These are phyloP conservation scores for Trichoderma aggressivum DNA, from an alignment of 2,329 filamentous ascomycete species.

Conservation along the genomic window DNA sequence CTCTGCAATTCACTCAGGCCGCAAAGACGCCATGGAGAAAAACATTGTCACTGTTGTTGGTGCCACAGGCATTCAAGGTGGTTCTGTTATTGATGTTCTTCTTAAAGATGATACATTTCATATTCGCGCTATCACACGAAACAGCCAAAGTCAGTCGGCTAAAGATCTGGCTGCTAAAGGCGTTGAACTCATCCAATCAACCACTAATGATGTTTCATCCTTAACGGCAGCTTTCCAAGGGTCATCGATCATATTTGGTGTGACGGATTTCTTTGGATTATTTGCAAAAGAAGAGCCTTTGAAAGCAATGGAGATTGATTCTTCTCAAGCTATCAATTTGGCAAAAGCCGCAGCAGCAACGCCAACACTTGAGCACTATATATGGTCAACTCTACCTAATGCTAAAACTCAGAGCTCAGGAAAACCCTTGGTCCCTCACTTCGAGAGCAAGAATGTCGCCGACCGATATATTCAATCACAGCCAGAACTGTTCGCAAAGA, in stretches of 20 bases:
- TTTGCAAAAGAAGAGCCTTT: background rate
- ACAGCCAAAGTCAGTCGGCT: background rate
- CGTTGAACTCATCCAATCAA: background rate
- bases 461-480: background rate
- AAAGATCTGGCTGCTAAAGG: background rate
- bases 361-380: background rate
- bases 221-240: background rate
- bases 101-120: background rate
- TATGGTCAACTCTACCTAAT: background rate
- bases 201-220: background rate
- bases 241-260: background rate
- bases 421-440: background rate
- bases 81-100: background rate
- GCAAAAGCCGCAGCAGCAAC: background rate
- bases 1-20: background rate
- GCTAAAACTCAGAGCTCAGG: background rate
- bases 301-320: background rate
- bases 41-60: background rate
- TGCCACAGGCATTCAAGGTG: background rate
- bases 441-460: background rate
- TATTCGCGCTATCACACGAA: background rate
- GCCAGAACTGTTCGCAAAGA: background rate
- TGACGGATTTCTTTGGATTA: background rate
- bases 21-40: background rate
- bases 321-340: background rate